A percentile compares a stretch with the other conserved stretches of the same genome.
Conservation (phyloP, 2,329 filamentous ascomycete genomes). For the Colletotrichum endophyticum region DNA sequence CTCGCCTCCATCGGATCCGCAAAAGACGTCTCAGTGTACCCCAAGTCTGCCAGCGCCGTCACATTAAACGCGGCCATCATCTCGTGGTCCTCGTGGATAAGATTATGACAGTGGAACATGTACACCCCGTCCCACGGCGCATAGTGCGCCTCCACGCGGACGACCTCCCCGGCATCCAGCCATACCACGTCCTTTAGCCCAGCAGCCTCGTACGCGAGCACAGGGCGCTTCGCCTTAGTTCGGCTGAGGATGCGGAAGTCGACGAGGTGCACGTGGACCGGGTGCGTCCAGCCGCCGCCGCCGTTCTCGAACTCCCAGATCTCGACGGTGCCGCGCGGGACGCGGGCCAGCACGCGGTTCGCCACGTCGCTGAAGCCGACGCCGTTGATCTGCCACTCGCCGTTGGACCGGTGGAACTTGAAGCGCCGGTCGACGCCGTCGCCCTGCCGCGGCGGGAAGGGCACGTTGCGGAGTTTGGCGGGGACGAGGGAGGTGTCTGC, state of each 20-base stretch:
- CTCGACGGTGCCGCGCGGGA: slow-evolving; percentile 50
- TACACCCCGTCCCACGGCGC: slow-evolving; percentile 58
- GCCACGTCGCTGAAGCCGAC: slow-evolving; percentile 49
- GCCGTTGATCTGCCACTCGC: slow-evolving; percentile 58
- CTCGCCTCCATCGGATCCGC: slow-evolving; percentile 40
- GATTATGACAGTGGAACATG: slow-evolving; percentile 55
- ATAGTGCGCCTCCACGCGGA: slow-evolving; percentile 55
- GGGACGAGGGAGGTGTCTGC: slow-evolving; percentile 41
- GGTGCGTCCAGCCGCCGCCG: slow-evolving; percentile 56
- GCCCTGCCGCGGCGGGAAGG: slow-evolving; percentile 37
- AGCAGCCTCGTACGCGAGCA: slow-evolving; percentile 57
- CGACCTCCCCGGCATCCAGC: slow-evolving; percentile 54
- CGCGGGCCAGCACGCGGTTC: slow-evolving; percentile 53
- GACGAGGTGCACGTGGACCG: slow-evolving; percentile 63
- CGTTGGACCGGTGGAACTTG: slow-evolving; percentile 47
- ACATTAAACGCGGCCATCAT: slow-evolving; percentile 55
- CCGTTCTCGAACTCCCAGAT: slow-evolving; percentile 56
- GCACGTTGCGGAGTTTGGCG: slow-evolving; percentile 36
- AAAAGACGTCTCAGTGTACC: slow-evolving; percentile 42
- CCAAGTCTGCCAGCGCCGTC: slow-evolving; percentile 37
- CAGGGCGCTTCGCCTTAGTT: slow-evolving; percentile 41
- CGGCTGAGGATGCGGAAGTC: slow-evolving; percentile 60
- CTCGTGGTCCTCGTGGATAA: slow-evolving; percentile 49
- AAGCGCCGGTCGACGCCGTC: slow-evolving; percentile 47
- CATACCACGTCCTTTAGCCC: slow-evolving; percentile 65